Percentiles rank a stretch among this genome's conserved stretches.
These are phyloP conservation scores for Verbena officinalis DNA, from an alignment of 257 asterid genomes.

Conservation along the genomic window DNA sequence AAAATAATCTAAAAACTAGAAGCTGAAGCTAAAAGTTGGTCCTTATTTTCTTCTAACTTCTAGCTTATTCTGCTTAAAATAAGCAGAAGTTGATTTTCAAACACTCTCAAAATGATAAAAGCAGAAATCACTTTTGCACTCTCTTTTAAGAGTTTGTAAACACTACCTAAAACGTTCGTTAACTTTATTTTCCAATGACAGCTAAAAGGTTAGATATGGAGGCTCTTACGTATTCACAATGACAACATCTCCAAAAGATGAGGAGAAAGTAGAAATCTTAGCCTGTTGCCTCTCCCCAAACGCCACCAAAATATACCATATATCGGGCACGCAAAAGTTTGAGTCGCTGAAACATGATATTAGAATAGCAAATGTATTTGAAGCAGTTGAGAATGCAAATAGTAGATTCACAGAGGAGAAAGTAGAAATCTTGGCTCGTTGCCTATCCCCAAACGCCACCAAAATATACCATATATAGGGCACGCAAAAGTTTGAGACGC, in stretches of 20 bases:
- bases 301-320: slow-evolving; percentile 78
- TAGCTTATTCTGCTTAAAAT: too few relatives aligned
- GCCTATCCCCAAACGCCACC: slow-evolving; percentile 70
- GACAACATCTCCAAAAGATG: slow-evolving; percentile 79
- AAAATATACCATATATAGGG: slow-evolving; percentile 88
- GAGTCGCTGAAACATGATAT: slow-evolving; percentile 88
- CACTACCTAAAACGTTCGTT: too few relatives aligned
- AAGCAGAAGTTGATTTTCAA: too few relatives aligned
- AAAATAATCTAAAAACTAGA: too few relatives aligned
- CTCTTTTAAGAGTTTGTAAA: too few relatives aligned
- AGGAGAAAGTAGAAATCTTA: slow-evolving; percentile 69
- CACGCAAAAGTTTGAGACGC: slow-evolving; percentile 93
- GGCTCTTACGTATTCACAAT: slow-evolving; percentile 90
- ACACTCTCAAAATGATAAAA: too few relatives aligned
- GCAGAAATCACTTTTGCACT: too few relatives aligned
- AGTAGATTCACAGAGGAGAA: slow-evolving; percentile 74
- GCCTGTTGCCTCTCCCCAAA: slow-evolving; percentile 63
- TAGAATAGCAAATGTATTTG: slow-evolving; percentile 79
- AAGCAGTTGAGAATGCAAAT: slow-evolving; percentile 83
- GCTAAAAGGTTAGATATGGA: slow-evolving; percentile 94
- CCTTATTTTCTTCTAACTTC: too few relatives aligned
- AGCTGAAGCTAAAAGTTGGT: too few relatives aligned
- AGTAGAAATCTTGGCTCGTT: slow-evolving; percentile 60
- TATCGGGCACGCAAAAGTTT: slow-evolving; percentile 93
- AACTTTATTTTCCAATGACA: slow-evolving; percentile 39